Evolutionary conservation across 257 asterid genomes (phyloP).

Genomic region (Solanum medicagineum): DNA sequence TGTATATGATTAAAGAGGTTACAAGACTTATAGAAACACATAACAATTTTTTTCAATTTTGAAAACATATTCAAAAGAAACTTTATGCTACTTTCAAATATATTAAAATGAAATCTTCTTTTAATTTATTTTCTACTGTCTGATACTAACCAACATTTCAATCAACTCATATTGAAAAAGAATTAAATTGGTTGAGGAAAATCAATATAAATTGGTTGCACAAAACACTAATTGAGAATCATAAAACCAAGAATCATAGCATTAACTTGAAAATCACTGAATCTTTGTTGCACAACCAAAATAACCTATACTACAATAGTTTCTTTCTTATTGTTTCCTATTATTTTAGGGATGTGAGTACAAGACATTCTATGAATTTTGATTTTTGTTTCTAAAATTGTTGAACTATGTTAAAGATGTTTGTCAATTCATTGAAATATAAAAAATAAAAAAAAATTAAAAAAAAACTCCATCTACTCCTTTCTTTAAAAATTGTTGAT

Average conservation of each 20-base stretch:
- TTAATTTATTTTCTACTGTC: background rate
- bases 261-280: background rate
- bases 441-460: no score
- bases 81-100: background rate
- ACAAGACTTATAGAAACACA: background rate
- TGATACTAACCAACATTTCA: background rate
- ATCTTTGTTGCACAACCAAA: background rate
- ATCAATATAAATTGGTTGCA: background rate
- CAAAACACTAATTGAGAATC: background rate
- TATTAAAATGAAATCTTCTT: background rate
- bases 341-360: background rate
- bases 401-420: background rate
- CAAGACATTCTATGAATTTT: background rate
- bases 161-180: background rate
- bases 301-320: background rate
- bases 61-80: no score
- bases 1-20: background rate
- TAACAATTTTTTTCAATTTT: background rate
- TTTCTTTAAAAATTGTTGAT: background rate
- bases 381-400: background rate
- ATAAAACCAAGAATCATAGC: background rate
- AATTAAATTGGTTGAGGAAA: background rate
- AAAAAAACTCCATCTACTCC: no score
- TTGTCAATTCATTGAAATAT: background rate
- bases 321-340: background rate